Base-by-base conservation (phyloP, 345 rosid genomes). In the Syzygium grande region DNA sequence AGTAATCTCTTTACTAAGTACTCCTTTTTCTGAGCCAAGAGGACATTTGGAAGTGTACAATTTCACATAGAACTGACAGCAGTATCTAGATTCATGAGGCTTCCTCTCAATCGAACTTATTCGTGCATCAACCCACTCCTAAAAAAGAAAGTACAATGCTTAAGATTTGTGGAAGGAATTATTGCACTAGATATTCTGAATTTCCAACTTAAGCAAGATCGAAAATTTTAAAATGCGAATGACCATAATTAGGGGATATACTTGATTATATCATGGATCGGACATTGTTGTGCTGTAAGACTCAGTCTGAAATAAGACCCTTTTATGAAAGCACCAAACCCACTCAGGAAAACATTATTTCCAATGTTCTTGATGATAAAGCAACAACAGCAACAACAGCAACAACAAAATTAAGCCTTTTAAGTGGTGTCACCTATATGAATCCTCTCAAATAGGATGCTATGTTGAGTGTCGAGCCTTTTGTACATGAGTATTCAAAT, bases 101-200 rank as follows among this genome's bases (percentile, higher is more conserved):
- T 90, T 94, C 89, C 99, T 93, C 94, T 95, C 93, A 38, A 97
- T 92, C 17, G 97, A 94, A 87, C 90, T 92, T 89, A 96, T 95
- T 89, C 89, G 93, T 86, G 95, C 99, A 94, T 97, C 98, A 85
- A 94, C 85, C 98, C 94, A 95, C 22, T 94, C 96, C 98, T 95
- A 86, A 87, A 29, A 29, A 88, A 22, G 43, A 34, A 73, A 73
- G 52, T 41, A 34, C 49, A 19, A 34, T 34, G 80, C 25, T 34
- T 73, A 19, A 73, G 49, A 73, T 73, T 34, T 73, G 34, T 34
- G 34, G 80, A 34, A 73, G 80, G 80, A 73, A 17, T 9, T 46
- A 0, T 73, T 73, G 4, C 80, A 34, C 46, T 34, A 21, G 80
- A 73, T 17, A 73, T 34, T 34, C 80, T 34, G 80, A 73, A 73